Evolutionary conservation across 1,284 basidiomycete species (phyloP).

Genomic region (Macrocybe sp.): DNA sequence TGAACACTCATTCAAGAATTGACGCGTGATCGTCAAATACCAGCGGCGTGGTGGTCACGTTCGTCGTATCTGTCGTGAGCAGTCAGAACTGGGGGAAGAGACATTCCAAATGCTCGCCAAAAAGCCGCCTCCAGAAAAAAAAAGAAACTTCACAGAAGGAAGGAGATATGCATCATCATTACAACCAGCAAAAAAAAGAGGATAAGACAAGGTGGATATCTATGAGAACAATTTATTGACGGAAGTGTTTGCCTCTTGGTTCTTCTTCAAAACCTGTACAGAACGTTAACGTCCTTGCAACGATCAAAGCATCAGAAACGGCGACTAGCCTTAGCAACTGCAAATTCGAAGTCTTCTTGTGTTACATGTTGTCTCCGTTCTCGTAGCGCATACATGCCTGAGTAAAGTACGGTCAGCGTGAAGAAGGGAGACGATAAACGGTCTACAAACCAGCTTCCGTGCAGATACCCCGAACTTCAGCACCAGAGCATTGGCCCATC

Average conservation of each 20-base stretch:
- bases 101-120: background rate
- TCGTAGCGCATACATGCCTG: constrained; percentile 94
- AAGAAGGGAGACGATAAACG: too few relatives aligned
- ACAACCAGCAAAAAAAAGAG: constrained; percentile 4
- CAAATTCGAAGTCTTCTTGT: constrained; percentile 98
- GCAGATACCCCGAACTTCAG: constrained; percentile 97
- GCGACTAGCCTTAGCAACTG: constrained; percentile 77
- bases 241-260: constrained; percentile 86
- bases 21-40: background rate
- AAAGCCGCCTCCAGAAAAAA: constrained; percentile 3
- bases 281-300: constrained; percentile 1
- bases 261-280: constrained; percentile 80
- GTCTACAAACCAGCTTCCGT: constrained; percentile 79
- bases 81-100: background rate
- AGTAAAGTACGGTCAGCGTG: too few relatives aligned
- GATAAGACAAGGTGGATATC: constrained; percentile 12
- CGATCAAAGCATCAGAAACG: constrained; percentile 13
- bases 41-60: background rate
- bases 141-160: background rate
- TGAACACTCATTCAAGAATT: background rate
- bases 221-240: constrained; percentile 88
- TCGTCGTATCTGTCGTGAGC: background rate
- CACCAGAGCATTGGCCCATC: constrained; percentile 98
- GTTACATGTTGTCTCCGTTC: constrained; percentile 96
- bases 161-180: background rate